These are phyloP conservation scores for Carex kokanica DNA, from an alignment of 176 grass and related monocot genomes.

Conservation along the genomic window DNA sequence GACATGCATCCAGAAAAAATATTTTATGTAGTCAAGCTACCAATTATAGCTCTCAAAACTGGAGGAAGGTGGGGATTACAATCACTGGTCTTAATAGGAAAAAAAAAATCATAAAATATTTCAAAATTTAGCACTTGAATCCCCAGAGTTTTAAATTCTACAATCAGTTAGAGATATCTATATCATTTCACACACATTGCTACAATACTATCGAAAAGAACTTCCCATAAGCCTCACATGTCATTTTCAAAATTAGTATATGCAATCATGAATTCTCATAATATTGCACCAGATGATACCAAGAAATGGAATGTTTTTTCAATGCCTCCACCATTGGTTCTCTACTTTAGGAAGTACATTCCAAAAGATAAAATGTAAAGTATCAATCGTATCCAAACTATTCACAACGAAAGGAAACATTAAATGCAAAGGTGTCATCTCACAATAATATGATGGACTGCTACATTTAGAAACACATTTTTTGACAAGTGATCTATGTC, in stretches of 20 bases:
- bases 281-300: background rate
- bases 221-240: background rate
- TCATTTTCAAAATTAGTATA: background rate
- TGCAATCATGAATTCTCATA: background rate
- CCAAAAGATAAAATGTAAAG: background rate
- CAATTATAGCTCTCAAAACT: background rate
- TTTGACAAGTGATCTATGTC: background rate
- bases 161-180: background rate
- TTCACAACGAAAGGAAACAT: background rate
- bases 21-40: background rate
- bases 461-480: background rate
- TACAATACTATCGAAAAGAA: background rate
- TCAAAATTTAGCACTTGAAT: background rate
- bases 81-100: background rate
- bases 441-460: background rate
- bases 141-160: background rate
- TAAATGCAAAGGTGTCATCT: background rate
- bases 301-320: background rate
- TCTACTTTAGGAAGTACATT: background rate
- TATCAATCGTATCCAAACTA: background rate
- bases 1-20: background rate
- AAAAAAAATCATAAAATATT: background rate
- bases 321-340: background rate
- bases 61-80: conserved; percentile 4
- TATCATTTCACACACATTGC: background rate